Base-by-base conservation (phyloP, 768 basidiomycete species). In the Auricularia cornea region DNA sequence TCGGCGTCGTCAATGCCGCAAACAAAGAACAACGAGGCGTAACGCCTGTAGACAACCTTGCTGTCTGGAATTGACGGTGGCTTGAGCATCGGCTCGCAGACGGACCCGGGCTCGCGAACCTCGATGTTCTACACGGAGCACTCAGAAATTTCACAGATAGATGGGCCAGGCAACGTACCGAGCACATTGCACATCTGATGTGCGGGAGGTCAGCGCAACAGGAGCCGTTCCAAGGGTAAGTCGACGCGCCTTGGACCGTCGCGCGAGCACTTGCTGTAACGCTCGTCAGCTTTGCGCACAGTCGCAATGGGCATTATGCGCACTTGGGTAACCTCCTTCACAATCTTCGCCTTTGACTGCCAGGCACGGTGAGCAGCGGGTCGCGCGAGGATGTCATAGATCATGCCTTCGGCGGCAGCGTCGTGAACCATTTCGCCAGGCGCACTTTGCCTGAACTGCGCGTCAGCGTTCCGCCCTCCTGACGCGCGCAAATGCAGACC, bases 11-110 rank as follows among this genome's bases (percentile, higher is more conserved):
- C 83, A 66, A 98, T 88, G 56, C 92, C 93, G 67, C 87, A 89
- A 51, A 98, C 88, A 75, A 98, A 98, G 83, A 94, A 98, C 35
- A 98, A 77, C 11, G 93, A 95, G 8, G 95, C 95, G 70, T 98
- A 98, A 72, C 95, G 87, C 56, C 94, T 83, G 77, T 98, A 98
- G 28, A 97, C 89, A 65, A 98, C 87, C 80, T 96, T 89, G 59
- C 87, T 83, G 68, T 89, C 87, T 89, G 72, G 23, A 57, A 6
- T 8, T 52, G 51, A 6, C 23, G 38, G 26, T 52, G 51, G n/a
- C n/a, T n/a, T 18, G 10, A 52, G 51, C 10, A 52, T 52, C 26
- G 51, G 10, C 10, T 48, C 10, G 44, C 3, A 23, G 16, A 6
- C 20, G 23, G 12, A n/a, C 23, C 20, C 16, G 5, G 44, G 20